Conservation (phyloP, 768 basidiomycete species). For the Tylopilus felleus region DNA sequence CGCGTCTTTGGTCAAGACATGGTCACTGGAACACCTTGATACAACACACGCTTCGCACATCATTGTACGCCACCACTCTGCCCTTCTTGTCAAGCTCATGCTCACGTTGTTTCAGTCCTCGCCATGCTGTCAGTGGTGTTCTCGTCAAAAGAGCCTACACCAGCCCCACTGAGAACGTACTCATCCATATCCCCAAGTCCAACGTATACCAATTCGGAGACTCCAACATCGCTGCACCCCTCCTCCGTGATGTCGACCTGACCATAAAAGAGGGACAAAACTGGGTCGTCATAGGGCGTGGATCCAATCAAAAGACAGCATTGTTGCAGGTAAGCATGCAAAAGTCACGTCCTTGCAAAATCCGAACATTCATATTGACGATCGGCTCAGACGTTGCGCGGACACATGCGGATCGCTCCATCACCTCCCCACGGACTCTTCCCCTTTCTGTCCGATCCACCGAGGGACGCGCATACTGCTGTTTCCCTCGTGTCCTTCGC, state of each 20-base stretch:
- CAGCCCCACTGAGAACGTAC: neutral
- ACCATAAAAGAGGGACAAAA: constrained; percentile 56
- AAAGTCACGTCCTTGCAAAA: neutral
- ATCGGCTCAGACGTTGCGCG: constrained; percentile 61
- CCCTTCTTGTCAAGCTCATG: neutral
- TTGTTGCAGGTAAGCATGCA: constrained; percentile 55
- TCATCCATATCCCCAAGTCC: constrained; percentile 44
- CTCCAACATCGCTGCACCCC: constrained; percentile 42
- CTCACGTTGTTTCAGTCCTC: neutral
- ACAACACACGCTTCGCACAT: neutral
- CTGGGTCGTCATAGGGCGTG: constrained; percentile 74
- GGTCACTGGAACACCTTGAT: neutral
- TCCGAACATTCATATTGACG: neutral
- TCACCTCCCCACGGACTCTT: constrained; percentile 69
- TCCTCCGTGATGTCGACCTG: constrained; percentile 57
- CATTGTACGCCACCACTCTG: neutral
- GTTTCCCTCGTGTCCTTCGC: constrained; percentile 66
- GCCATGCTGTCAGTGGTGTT: neutral
- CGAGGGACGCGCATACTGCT: constrained; percentile 45
- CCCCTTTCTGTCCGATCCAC: constrained; percentile 55
- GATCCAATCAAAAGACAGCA: constrained; percentile 56
- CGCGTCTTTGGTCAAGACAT: neutral
- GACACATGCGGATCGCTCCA: constrained; percentile 68
- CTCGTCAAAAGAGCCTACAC: constrained; percentile 8
- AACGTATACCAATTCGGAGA: constrained; percentile 61